A percentile compares a stretch with the other conserved stretches of the same genome.
These are phyloP conservation scores for Fusarium pilosicola DNA, from an alignment of 2,329 filamentous ascomycete species.

Conservation along the genomic window DNA sequence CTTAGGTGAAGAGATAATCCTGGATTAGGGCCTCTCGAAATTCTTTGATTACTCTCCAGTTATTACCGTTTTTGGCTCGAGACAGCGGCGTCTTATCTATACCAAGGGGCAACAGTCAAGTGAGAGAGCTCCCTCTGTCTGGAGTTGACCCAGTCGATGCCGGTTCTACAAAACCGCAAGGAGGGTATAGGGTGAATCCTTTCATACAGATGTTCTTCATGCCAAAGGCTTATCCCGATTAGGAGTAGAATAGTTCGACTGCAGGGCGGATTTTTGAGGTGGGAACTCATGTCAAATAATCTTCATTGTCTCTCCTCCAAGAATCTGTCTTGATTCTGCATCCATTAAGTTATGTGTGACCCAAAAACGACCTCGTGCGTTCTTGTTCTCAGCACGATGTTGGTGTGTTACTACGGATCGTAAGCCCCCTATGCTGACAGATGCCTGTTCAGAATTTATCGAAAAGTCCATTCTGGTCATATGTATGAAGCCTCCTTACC, in stretches of 20 bases:
- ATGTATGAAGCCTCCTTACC: background rate
- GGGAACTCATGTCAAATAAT: constrained; percentile 11
- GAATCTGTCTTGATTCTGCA: constrained; percentile 16
- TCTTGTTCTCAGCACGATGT: constrained; percentile 4
- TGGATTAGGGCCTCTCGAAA: background rate
- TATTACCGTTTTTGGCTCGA: background rate
- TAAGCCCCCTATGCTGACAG: background rate
- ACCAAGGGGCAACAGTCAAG: background rate
- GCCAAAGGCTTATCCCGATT: constrained; percentile 1
- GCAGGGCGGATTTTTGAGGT: constrained; percentile 15
- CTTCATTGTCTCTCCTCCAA: constrained; percentile 1
- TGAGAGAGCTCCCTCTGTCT: background rate
- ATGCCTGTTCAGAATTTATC: background rate
- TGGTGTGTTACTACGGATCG: constrained; percentile 1
- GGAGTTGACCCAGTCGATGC: background rate
- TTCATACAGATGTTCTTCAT: background rate
- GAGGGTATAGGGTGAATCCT: background rate
- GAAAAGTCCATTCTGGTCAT: background rate
- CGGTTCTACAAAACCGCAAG: background rate
- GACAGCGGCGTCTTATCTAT: background rate
- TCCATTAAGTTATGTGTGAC: constrained; percentile 21
- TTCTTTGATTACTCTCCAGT: background rate
- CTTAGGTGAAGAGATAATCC: background rate
- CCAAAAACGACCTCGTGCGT: constrained; percentile 8
- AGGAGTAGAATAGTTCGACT: constrained; percentile 24